Evolutionary conservation across 768 basidiomycete species (phyloP).

Genomic region (Podaxis sp.): DNA sequence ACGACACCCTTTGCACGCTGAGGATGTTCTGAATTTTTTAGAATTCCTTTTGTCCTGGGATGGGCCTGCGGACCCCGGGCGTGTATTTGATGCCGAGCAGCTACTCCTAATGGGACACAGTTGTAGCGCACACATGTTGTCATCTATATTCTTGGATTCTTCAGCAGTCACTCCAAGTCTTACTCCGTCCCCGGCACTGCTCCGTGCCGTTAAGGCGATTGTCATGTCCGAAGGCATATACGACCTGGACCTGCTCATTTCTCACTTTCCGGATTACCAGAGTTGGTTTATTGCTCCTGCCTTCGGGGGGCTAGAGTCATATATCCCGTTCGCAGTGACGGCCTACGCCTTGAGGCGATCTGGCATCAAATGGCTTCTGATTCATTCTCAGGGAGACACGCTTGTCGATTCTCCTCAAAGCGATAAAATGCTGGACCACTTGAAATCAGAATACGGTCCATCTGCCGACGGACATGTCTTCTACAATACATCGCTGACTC

Average conservation of each 20-base stretch:
- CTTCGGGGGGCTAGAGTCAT: slow-evolving; percentile 56
- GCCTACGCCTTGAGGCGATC: slow-evolving; percentile 36
- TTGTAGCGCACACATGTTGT: slow-evolving; percentile 80
- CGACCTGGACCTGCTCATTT: slow-evolving; percentile 65
- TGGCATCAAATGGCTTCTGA: slow-evolving; percentile 60
- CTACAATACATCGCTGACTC: slow-evolving; percentile 41
- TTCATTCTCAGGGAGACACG: slow-evolving; percentile 74
- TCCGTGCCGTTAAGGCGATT: slow-evolving; percentile 50
- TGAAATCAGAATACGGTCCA: slow-evolving; percentile 39
- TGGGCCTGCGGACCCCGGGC: slow-evolving; percentile 28
- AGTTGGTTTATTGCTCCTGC: slow-evolving; percentile 66
- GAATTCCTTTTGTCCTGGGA: slow-evolving; percentile 53
- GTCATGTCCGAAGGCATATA: slow-evolving; percentile 78
- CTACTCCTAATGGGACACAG: slow-evolving; percentile 77
- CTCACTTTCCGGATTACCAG: slow-evolving; percentile 65
- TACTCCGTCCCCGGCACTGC: slow-evolving; percentile 41
- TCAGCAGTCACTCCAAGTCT: slow-evolving; percentile 40
- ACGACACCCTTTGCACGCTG: slow-evolving; percentile 69
- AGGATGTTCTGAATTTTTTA: slow-evolving; percentile 65
- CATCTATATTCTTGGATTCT: slow-evolving; percentile 64
- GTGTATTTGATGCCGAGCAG: slow-evolving; percentile 35
- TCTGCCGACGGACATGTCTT: slow-evolving; percentile 23
- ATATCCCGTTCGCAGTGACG: slow-evolving; percentile 46
- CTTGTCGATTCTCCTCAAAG: slow-evolving; percentile 67
- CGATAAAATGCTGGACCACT: slow-evolving; percentile 53